Evolutionary conservation across 108 stramenopile species (phyloP).

Genomic region (Cylindrotheca fusiformis): DNA sequence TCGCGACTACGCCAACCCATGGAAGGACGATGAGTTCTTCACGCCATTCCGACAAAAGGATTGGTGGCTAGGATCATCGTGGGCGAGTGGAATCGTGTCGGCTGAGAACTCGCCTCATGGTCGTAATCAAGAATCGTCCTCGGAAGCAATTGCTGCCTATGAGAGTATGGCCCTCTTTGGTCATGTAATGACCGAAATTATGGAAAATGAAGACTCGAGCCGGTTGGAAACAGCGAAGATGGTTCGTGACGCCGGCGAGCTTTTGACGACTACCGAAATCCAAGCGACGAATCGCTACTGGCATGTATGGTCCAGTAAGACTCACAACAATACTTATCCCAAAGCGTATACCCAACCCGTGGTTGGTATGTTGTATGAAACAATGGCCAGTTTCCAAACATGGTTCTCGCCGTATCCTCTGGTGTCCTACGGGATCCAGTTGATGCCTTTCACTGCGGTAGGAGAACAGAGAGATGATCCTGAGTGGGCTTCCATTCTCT

Average conservation of each 20-base stretch:
- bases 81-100: slow-evolving; percentile 79
- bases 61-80: slow-evolving; percentile 72
- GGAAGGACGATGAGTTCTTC: slow-evolving; percentile 67
- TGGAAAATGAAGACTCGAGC: slow-evolving; percentile 1
- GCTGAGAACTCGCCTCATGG: slow-evolving; percentile 75
- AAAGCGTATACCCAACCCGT: slow-evolving; percentile 45
- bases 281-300: slow-evolving; percentile 77
- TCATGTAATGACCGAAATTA: slow-evolving; percentile 44
- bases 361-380: slow-evolving; percentile 73
- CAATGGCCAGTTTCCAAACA: slow-evolving; percentile 50
- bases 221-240: slow-evolving; percentile 29
- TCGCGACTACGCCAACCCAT: slow-evolving; percentile 86
- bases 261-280: slow-evolving; percentile 72
- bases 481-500: slow-evolving; percentile 67
- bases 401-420: slow-evolving; percentile 31
- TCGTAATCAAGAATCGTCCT: slow-evolving; percentile 84
- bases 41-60: slow-evolving; percentile 77
- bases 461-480: slow-evolving; percentile 71
- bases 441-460: slow-evolving; percentile 77
- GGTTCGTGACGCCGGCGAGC: slow-evolving; percentile 58
- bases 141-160: slow-evolving; percentile 89
- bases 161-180: slow-evolving; percentile 86
- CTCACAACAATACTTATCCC: slow-evolving; percentile 48
- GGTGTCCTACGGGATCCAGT: slow-evolving; percentile 67
- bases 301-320: slow-evolving; percentile 65